Conservation (phyloP, 2,329 filamentous ascomycete species). For the Claviceps maximensis region DNA sequence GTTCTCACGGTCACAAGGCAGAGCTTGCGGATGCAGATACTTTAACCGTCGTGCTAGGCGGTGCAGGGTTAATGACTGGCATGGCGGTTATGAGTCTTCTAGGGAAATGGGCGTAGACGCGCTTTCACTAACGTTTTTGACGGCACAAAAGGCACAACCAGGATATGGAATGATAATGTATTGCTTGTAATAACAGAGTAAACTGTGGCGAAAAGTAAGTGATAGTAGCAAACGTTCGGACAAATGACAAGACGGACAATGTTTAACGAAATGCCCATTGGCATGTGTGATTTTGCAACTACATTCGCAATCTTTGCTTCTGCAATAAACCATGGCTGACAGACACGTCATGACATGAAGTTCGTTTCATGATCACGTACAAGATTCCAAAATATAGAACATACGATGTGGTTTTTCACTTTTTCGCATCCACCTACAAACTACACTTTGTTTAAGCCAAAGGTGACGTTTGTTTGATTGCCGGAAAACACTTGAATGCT, state of each 20-base stretch:
- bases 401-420: too few species aligned
- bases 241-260: too few species aligned
- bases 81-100: slow-evolving; percentile 58
- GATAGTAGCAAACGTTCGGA: background rate
- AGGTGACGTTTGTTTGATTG: slow-evolving; percentile 16
- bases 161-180: background rate
- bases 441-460: background rate
- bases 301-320: background rate
- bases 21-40: slow-evolving; percentile 41
- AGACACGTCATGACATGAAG: background rate
- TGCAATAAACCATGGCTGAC: background rate
- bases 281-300: background rate
- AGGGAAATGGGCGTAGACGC: slow-evolving; percentile 56
- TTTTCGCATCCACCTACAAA: background rate
- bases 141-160: background rate
- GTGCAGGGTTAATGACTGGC: slow-evolving; percentile 43
- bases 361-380: background rate
- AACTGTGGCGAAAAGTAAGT: background rate
- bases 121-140: background rate
- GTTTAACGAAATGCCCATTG: background rate
- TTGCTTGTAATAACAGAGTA: background rate
- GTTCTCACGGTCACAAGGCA: slow-evolving; percentile 22
- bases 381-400: background rate
- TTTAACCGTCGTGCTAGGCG: slow-evolving; percentile 34
- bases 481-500: slow-evolving; percentile 22